These are phyloP conservation scores for Trametes coccinea DNA, from an alignment of 768 basidiomycete genomes.

Conservation along the genomic window DNA sequence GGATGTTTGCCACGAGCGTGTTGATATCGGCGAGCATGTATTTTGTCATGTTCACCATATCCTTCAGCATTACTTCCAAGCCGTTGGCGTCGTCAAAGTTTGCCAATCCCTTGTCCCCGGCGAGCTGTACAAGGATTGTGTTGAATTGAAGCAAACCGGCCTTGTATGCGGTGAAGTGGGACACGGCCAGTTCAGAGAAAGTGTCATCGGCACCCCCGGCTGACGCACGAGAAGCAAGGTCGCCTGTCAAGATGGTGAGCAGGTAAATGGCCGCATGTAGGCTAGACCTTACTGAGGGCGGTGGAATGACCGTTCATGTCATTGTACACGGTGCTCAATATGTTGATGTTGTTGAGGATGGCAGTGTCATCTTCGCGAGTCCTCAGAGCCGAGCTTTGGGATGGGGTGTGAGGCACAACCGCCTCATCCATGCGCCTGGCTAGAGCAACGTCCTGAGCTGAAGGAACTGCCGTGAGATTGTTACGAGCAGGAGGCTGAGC, in stretches of 20 bases:
- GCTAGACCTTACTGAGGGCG: constrained; percentile 29
- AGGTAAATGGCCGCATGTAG: neutral
- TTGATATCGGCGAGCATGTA: constrained; percentile 37
- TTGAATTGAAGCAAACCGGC: constrained; percentile 35
- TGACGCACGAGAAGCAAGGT: neutral
- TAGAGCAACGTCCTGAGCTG: neutral
- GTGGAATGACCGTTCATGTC: constrained; percentile 26
- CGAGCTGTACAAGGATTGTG: constrained; percentile 31
- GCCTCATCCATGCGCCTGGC: neutral
- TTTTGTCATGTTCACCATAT: constrained; percentile 51
- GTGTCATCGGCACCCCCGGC: constrained; percentile 22
- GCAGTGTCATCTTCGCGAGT: constrained; percentile 11
- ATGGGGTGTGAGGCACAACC: constrained; percentile 12
- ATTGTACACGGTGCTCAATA: constrained; percentile 29
- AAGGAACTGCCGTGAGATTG: constrained; percentile 7
- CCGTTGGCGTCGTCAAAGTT: constrained; percentile 47
- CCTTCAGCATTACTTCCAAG: constrained; percentile 52
- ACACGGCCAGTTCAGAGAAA: constrained; percentile 41
- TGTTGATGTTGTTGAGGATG: constrained; percentile 26
- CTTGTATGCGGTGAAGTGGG: constrained; percentile 39
- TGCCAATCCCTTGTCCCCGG: constrained; percentile 48
- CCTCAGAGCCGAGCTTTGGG: neutral
- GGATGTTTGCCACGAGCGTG: constrained; percentile 40
- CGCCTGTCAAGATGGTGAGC: neutral
- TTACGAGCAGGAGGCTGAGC: constrained; percentile 20